Base-by-base conservation (phyloP, 2,329 filamentous ascomycete species). In the Apiospora aurea region DNA sequence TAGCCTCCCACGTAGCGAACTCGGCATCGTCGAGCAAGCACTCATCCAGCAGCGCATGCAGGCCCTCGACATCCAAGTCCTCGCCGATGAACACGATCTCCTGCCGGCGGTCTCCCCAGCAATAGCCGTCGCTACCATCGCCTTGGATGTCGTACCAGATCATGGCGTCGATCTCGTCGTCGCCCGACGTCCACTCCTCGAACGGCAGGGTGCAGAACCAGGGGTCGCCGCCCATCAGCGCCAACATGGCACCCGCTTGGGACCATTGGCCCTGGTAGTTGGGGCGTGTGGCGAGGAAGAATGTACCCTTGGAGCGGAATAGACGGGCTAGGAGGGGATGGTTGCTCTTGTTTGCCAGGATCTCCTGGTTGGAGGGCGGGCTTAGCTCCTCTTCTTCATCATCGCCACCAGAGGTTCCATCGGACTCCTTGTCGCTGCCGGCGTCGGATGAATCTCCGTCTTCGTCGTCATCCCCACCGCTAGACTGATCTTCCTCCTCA, bases 31-130 rank as follows among this genome's bases (percentile, higher is more conserved):
- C 85, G 2, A 94, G 79, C 34, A 94, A 78, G 76, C 91, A 93
- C 1, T 79, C 80, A 76, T 94, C 89, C 4, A 94, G 79, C 21
- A 94, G 81, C 0, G 82, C 85, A 6, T 79, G 21, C 38, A 78
- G 76, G 0, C 76, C 78, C 2, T 77, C 77, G 1, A 84, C 77
- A 69, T 93, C 85, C 18, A 94, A 83, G 6, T 85, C 85, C 79
- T 93, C 91, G 0, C 92, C 92, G 72, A 94, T 94, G 73, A 94
- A 92, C 2, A 94, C 92, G 8, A 94, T 79, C 79, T 94, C 92
- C 78, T 94, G 92, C 2, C 92, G 84, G 1, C 92, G 85, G 75
- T 94, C 92, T 0, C 91, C 92, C 90, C 91, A 94, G 38, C 87
- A 85, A 8, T 82, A 77, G 38, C 89, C 85, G 10, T 82, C 77